Evolutionary conservation across 805 yeast species (phyloP), one percentile per base, ranked within the genome.

Genomic region (Barnettozyma sp.): DNA sequence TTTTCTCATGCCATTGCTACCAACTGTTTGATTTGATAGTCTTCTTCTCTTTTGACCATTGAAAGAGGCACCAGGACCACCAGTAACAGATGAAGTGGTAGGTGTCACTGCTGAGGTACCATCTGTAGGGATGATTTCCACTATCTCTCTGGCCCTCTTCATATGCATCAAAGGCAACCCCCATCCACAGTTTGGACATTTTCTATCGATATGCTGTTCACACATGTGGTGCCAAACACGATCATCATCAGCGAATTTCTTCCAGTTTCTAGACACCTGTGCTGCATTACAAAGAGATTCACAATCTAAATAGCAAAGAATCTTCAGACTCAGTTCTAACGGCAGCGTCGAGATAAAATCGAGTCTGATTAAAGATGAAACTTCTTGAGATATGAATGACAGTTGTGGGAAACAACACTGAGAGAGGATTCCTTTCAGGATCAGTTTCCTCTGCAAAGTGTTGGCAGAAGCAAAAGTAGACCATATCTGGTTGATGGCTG

Each of bases 171-270:
- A 63, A 3, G 98, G 98, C 45, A 92, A 68, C 5, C 98, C 98
- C 98, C 98, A 92, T 12, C 98, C 98, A 63, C 98, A 92, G 54
- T 85, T 85, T 26, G 96, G 95, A 63, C 98, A 92, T 59, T 92
- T 92, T 41, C 94, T 71, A 61, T 92, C 98, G 37, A 92, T 92
- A 59, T 92, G 98, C 61, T 92, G 98, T 56, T 87, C 95, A 55
- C 98, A 92, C 87, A 92, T 81, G 47, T 90, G 88, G 56, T 90
- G 92, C 98, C 98, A 92, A 3, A 92, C 97, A 33, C 94, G 64
- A 54, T 92, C 97, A 55, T 90, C 97, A 58, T 92, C 96, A 2
- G 98, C 97, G 40, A 92, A 64, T 38, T 65, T 64, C 55, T 84
- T 78, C 98, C 98, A 92, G 35, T 73, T 75, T 35, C 76, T 73